Evolutionary conservation across 2,329 filamentous ascomycete genomes (phyloP).

Genomic region (Rhynchosporium secalis): DNA sequence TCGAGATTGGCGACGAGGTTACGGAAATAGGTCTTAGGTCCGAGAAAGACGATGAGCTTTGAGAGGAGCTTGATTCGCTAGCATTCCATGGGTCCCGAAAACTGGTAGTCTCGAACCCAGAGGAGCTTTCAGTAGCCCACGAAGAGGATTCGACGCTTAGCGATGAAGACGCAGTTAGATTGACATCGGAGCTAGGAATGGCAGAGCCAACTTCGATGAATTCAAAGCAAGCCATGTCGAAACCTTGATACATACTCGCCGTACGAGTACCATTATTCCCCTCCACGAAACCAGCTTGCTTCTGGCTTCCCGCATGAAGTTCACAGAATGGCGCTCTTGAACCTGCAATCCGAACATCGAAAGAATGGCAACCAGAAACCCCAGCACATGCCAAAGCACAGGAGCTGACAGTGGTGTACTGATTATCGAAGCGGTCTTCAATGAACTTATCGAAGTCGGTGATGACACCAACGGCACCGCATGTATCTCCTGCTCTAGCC

Average conservation of each 20-base stretch:
- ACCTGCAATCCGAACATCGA: neutral
- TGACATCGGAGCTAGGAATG: no score
- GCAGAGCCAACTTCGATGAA: no score
- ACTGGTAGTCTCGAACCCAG: no score
- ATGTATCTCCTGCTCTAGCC: neutral
- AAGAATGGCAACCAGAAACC: neutral
- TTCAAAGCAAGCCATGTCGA: slow-evolving; percentile 2
- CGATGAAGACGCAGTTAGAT: no score
- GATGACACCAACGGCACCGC: neutral
- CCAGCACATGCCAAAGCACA: neutral
- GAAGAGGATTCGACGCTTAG: no score
- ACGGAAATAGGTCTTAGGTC: no score
- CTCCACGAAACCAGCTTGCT: neutral
- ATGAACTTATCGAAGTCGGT: slow-evolving; percentile 1
- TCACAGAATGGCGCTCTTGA: neutral
- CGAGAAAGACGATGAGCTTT: no score
- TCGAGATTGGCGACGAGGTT: no score
- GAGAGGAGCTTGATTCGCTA: no score
- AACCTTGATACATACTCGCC: slow-evolving; percentile 1
- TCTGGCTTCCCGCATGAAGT: neutral
- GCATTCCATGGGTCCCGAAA: no score
- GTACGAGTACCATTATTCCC: neutral
- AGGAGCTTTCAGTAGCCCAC: no score
- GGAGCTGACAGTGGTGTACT: neutral
- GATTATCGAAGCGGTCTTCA: neutral